phyloP scores from a whole-genome alignment of 2,329 filamentous ascomycete genomes.

The Metarhizium robertsii region DNA sequence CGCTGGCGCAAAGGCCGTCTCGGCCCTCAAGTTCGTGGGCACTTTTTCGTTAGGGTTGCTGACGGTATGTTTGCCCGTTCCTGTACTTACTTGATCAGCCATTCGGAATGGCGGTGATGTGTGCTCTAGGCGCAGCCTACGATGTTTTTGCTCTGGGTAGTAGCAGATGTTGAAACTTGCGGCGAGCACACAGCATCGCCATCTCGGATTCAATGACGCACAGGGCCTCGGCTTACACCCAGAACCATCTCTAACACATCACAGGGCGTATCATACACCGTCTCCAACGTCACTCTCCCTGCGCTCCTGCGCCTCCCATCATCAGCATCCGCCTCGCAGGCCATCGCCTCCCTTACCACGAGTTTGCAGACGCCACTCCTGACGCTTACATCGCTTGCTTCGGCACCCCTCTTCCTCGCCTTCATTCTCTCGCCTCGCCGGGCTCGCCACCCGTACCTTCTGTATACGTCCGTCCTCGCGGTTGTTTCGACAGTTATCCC shows the following conservation, averaged over 20 bases:
- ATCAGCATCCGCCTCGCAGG: slow-evolving; percentile 58
- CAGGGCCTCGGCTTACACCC: background rate
- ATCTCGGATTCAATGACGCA: background rate
- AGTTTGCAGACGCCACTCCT: slow-evolving; percentile 57
- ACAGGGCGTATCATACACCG: slow-evolving; percentile 82
- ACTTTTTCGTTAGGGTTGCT: slow-evolving; percentile 80
- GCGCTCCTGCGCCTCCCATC: slow-evolving; percentile 73
- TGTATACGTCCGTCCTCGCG: slow-evolving; percentile 71
- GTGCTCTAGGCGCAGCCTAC: too few species aligned
- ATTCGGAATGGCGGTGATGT: background rate
- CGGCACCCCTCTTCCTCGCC: slow-evolving; percentile 64
- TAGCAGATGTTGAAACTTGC: too few species aligned
- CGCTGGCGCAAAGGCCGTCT: slow-evolving; percentile 46
- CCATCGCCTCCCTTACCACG: slow-evolving; percentile 58
- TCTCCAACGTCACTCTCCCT: slow-evolving; percentile 69
- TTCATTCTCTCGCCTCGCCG: slow-evolving; percentile 67
- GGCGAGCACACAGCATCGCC: background rate
- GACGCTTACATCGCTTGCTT: slow-evolving; percentile 58
- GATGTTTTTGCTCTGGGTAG: too few species aligned
- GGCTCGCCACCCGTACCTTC: slow-evolving; percentile 76
- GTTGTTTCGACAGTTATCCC: slow-evolving; percentile 50
- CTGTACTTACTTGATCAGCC: slow-evolving; percentile 4
- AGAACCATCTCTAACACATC: slow-evolving; percentile 1
- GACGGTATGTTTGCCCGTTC: slow-evolving; percentile 52
- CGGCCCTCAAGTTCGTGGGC: slow-evolving; percentile 84